Percentiles rank a stretch among this genome's conserved stretches.
Conservation (phyloP, 2,329 filamentous ascomycete species). For the Monilinia fructigena region DNA sequence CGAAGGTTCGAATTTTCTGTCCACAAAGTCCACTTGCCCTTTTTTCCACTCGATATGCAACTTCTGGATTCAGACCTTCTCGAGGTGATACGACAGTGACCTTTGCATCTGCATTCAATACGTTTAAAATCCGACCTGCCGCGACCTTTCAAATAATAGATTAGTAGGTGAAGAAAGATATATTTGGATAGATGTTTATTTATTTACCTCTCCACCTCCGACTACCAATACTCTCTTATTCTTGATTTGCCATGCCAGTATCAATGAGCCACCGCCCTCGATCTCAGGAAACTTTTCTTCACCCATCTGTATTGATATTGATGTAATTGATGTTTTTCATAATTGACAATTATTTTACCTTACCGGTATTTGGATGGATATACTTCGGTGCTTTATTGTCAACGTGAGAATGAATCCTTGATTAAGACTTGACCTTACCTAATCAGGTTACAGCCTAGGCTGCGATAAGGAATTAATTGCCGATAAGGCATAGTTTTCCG, state of each 20-base stretch:
- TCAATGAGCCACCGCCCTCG: slow-evolving; percentile 86
- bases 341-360: slow-evolving; percentile 4
- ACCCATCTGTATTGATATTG: slow-evolving; percentile 28
- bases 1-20: slow-evolving; percentile 80
- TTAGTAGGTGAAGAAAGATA: slow-evolving; percentile 28
- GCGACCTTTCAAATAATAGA: slow-evolving; percentile 67
- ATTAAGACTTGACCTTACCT: too few relatives aligned
- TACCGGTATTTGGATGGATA: not conserved
- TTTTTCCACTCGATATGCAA: slow-evolving; percentile 74
- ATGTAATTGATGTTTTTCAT: slow-evolving; percentile 18
- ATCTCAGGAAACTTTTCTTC: slow-evolving; percentile 67
- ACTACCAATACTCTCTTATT: slow-evolving; percentile 88
- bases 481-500: slow-evolving; percentile 14
- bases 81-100: slow-evolving; percentile 82
- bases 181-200: not conserved
- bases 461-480: not conserved
- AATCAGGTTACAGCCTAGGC: too few relatives aligned
- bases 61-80: slow-evolving; percentile 81
- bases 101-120: slow-evolving; percentile 90
- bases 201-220: slow-evolving; percentile 82
- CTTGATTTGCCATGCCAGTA: slow-evolving; percentile 92
- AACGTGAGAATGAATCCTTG: too few relatives aligned
- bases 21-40: slow-evolving; percentile 73
- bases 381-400: too few relatives aligned
- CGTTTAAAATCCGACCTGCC: slow-evolving; percentile 87